A percentile compares a stretch with the other conserved stretches of the same genome.
Conservation (phyloP, 768 basidiomycete species). For the Rhodotorula babjevae region DNA sequence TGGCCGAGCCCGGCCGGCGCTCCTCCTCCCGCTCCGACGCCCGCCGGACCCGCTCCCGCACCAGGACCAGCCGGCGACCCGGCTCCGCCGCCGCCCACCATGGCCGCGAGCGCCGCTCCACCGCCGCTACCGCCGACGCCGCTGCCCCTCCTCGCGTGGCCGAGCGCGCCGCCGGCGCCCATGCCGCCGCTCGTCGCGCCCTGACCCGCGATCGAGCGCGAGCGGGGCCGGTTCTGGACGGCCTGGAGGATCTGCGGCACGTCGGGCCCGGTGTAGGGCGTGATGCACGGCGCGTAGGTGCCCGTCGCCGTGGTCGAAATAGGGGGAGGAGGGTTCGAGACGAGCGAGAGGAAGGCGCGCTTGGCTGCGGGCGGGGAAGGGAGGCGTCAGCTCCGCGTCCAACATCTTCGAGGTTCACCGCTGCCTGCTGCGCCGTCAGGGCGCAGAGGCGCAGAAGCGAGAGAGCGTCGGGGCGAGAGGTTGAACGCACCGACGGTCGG, state of each 20-base stretch:
- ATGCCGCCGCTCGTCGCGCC: neutral
- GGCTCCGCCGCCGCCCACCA: neutral
- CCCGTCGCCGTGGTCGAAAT: constrained; percentile 14
- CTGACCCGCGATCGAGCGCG: constrained; percentile 13
- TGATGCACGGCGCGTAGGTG: constrained; percentile 52
- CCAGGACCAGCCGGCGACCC: no score
- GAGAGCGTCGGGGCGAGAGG: neutral
- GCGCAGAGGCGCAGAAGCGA: neutral
- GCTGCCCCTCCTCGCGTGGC: constrained; percentile 14
- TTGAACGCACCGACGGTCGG: constrained; percentile 81
- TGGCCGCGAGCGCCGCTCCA: neutral
- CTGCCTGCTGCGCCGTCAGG: neutral
- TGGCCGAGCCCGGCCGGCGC: neutral
- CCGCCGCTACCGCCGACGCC: constrained; percentile 16
- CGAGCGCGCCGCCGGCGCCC: neutral
- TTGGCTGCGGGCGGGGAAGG: constrained; percentile 59
- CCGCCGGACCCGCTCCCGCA: neutral
- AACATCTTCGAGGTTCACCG: no score
- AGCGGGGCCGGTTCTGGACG: constrained; percentile 46
- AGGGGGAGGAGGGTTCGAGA: constrained; percentile 66
- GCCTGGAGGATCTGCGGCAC: constrained; percentile 59
- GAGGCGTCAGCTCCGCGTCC: neutral
- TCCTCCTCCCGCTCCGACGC: neutral
- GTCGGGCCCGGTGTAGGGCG: constrained; percentile 91
- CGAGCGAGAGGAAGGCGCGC: constrained; percentile 83